phyloP scores from a whole-genome alignment of 352 stramenopile genomes.

The Bremia lactucae region DNA sequence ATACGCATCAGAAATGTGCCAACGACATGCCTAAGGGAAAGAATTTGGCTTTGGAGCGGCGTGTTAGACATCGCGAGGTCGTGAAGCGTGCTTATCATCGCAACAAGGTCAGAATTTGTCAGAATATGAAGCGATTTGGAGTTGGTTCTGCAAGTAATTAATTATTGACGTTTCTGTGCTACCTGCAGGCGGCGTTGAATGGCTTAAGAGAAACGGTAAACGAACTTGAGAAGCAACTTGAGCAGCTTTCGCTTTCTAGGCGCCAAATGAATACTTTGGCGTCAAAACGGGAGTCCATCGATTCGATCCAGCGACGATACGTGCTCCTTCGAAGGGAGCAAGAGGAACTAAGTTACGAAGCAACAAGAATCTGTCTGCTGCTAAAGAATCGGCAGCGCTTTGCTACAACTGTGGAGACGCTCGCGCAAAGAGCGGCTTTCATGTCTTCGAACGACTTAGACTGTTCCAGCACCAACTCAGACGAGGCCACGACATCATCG shows the following conservation, averaged over 20 bases:
- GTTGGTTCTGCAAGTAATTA: conserved; percentile 1
- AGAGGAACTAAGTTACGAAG: conserved; percentile 32
- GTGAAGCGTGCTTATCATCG: conserved; percentile 66
- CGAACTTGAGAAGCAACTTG: conserved; percentile 38
- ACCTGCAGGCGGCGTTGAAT: conserved; percentile 33
- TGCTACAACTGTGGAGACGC: conserved; percentile 20
- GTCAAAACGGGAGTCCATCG: neutral
- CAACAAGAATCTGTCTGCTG: conserved; percentile 27
- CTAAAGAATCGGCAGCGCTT: conserved; percentile 36
- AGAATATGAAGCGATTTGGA: neutral
- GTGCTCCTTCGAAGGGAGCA: conserved; percentile 30
- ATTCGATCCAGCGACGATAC: conserved; percentile 27
- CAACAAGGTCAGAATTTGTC: conserved; percentile 46
- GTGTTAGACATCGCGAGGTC: conserved; percentile 53
- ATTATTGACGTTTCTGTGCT: conserved; percentile 2
- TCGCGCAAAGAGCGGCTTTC: conserved; percentile 9
- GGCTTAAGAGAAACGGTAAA: conserved; percentile 40
- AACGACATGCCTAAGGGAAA: conserved; percentile 20
- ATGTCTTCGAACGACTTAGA: conserved; percentile 15
- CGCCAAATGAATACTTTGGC: neutral
- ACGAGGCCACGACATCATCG: conserved; percentile 14
- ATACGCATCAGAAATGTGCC: neutral
- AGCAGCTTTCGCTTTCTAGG: conserved; percentile 25
- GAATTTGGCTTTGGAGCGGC: conserved; percentile 42
- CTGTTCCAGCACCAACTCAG: conserved; percentile 17